These are phyloP conservation scores for Vaccinium myrtillus DNA, from an alignment of 148 eudicot species.

Conservation along the genomic window DNA sequence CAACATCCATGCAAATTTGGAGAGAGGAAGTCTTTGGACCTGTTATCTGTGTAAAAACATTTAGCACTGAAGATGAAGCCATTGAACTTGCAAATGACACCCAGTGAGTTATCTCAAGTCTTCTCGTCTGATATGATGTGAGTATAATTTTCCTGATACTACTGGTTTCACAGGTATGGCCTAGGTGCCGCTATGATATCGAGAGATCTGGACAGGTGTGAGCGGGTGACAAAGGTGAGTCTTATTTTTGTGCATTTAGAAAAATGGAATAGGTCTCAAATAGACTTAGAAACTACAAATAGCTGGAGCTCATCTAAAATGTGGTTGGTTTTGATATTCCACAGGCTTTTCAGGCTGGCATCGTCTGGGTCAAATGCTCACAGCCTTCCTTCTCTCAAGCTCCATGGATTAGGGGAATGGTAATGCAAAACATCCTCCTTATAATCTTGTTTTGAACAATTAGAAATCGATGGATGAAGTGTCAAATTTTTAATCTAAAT, in stretches of 20 bases:
- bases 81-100: slow-evolving; percentile 93
- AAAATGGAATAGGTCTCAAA: background rate
- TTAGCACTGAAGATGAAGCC: slow-evolving; percentile 91
- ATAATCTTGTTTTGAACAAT: slow-evolving; percentile 7
- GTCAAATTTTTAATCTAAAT: background rate
- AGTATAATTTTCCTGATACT: slow-evolving; percentile 13
- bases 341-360: slow-evolving; percentile 83
- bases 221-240: slow-evolving; percentile 80
- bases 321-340: slow-evolving; percentile 10
- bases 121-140: background rate
- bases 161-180: slow-evolving; percentile 53
- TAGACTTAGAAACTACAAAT: background rate
- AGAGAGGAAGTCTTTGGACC: slow-evolving; percentile 99
- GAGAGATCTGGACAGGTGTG: slow-evolving; percentile 82
- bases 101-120: slow-evolving; percentile 49
- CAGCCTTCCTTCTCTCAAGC: slow-evolving; percentile 98
- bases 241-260: background rate
- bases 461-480: background rate
- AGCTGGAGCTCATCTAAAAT: background rate
- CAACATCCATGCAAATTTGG: slow-evolving; percentile 98
- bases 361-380: slow-evolving; percentile 98
- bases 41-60: slow-evolving; percentile 90
- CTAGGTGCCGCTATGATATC: slow-evolving; percentile 89
- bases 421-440: slow-evolving; percentile 21
- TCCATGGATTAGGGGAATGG: slow-evolving; percentile 99